A percentile compares a stretch with the other conserved stretches of the same genome.
phyloP scores from a whole-genome alignment of 2,329 filamentous ascomycete genomes.

The Huntiella moniliformis region DNA sequence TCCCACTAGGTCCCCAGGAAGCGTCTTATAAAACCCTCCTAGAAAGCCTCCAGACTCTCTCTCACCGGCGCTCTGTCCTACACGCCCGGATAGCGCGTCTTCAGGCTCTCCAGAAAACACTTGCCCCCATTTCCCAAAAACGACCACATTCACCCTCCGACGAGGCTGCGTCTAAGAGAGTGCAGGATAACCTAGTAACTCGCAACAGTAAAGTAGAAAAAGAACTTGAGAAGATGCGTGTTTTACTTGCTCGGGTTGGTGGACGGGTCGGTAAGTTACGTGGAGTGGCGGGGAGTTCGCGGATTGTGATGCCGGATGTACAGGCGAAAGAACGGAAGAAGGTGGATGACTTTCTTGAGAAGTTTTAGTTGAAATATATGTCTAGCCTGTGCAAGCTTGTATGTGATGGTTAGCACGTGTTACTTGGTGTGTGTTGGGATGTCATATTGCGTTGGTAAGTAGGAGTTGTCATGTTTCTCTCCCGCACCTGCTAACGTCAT shows the following conservation, averaged over 20 bases:
- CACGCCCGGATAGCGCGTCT: slow-evolving; percentile 26
- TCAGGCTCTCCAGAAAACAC: slow-evolving; percentile 28
- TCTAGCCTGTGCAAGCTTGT: too few species aligned
- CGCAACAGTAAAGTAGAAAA: slow-evolving; percentile 44
- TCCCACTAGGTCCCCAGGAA: background rate
- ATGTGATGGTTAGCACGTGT: too few species aligned
- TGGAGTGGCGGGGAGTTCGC: slow-evolving; percentile 13
- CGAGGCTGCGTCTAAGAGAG: slow-evolving; percentile 12
- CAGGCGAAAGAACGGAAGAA: slow-evolving; percentile 2
- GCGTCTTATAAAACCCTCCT: slow-evolving; percentile 16
- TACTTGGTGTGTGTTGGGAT: too few species aligned
- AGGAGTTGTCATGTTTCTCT: too few species aligned
- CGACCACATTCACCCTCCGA: background rate
- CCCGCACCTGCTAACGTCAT: too few species aligned
- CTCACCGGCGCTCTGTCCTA: slow-evolving; percentile 20
- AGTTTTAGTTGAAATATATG: background rate
- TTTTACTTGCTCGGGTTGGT: slow-evolving; percentile 40
- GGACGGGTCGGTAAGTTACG: slow-evolving; percentile 28
- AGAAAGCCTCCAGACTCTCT: slow-evolving; percentile 26
- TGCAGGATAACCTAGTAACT: slow-evolving; percentile 50
- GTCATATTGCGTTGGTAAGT: background rate
- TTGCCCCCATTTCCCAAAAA: slow-evolving; percentile 28
- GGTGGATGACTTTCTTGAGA: slow-evolving; percentile 7
- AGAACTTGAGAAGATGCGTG: slow-evolving; percentile 48
- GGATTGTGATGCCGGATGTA: background rate